phyloP scores from a whole-genome alignment of 2,329 filamentous ascomycete species.

The Aspergillus fischeri region DNA sequence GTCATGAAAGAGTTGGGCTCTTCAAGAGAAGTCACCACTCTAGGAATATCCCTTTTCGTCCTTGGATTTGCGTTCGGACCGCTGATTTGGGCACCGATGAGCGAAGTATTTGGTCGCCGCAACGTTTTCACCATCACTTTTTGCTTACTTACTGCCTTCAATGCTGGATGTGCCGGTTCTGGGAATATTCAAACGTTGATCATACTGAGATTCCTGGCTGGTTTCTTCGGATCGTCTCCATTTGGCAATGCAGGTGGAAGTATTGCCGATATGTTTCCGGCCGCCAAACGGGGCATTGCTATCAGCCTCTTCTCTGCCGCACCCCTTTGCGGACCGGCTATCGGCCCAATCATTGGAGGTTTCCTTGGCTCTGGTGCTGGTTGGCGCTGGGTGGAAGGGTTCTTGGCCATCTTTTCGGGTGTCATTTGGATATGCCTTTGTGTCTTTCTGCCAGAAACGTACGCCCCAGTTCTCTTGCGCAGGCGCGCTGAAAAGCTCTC shows the following conservation, averaged over 20 bases:
- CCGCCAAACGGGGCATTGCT: slow-evolving; percentile 51
- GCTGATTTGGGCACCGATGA: slow-evolving; percentile 38
- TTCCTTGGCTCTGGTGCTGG: slow-evolving; percentile 60
- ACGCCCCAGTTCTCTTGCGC: slow-evolving; percentile 45
- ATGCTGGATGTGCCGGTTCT: slow-evolving; percentile 54
- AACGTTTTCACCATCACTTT: slow-evolving; percentile 27
- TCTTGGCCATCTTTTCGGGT: slow-evolving; percentile 60
- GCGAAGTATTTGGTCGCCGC: slow-evolving; percentile 32
- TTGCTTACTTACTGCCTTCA: slow-evolving; percentile 54
- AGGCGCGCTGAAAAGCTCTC: slow-evolving; percentile 43
- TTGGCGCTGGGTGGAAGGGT: slow-evolving; percentile 65
- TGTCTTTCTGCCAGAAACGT: slow-evolving; percentile 26
- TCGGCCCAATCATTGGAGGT: slow-evolving; percentile 59
- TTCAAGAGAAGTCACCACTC: slow-evolving; percentile 30
- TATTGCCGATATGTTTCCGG: slow-evolving; percentile 57
- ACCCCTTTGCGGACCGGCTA: slow-evolving; percentile 60
- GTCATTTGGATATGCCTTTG: slow-evolving; percentile 42
- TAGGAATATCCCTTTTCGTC: slow-evolving; percentile 42
- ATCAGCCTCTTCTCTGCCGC: slow-evolving; percentile 63
- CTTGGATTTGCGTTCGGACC: slow-evolving; percentile 44
- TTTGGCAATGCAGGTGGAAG: slow-evolving; percentile 59
- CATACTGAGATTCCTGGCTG: slow-evolving; percentile 62
- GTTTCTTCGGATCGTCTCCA: slow-evolving; percentile 57
- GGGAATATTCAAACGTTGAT: slow-evolving; percentile 57
- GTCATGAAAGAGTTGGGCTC: slow-evolving; percentile 31